Conservation (phyloP, 2,329 filamentous ascomycete species). For the Calonectria hawksworthii region DNA sequence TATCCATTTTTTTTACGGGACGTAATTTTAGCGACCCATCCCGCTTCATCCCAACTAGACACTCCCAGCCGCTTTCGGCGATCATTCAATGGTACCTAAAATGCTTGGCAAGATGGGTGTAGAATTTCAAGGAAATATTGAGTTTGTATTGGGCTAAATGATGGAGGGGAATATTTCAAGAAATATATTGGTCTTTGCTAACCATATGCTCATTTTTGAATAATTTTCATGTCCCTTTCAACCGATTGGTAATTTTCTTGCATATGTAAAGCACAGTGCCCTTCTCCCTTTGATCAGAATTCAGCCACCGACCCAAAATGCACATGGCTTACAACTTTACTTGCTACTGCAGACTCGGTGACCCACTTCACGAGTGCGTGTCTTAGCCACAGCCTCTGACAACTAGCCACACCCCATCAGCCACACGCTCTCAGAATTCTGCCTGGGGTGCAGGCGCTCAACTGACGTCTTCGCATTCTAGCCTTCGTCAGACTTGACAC, state of each 20-base stretch:
- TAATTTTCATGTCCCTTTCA: not conserved
- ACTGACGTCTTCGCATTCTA: conserved; percentile 9
- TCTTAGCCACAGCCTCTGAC: not conserved
- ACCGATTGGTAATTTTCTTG: not conserved
- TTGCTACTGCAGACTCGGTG: not conserved
- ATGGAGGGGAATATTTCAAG: not conserved
- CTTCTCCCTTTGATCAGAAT: conserved; percentile 1
- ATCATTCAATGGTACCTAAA: not conserved
- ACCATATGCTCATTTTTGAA: not conserved
- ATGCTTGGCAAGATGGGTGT: not conserved
- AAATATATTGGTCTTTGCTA: too few species aligned
- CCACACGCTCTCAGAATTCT: conserved; percentile 3
- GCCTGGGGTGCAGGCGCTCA: not conserved
- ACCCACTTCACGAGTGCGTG: not conserved
- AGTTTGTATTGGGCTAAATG: not conserved
- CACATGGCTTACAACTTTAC: not conserved
- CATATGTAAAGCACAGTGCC: not conserved
- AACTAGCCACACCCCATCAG: not conserved
- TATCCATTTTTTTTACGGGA: conserved; percentile 5
- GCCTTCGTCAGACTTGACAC: not conserved
- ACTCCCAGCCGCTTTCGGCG: conserved; percentile 2
- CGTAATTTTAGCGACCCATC: conserved; percentile 13
- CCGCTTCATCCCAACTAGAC: not conserved
- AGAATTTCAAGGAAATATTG: not conserved
- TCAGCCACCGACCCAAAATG: conserved; percentile 2